These are phyloP conservation scores for Sisymbrium irio DNA, from an alignment of 345 rosid genomes.

Conservation along the genomic window DNA sequence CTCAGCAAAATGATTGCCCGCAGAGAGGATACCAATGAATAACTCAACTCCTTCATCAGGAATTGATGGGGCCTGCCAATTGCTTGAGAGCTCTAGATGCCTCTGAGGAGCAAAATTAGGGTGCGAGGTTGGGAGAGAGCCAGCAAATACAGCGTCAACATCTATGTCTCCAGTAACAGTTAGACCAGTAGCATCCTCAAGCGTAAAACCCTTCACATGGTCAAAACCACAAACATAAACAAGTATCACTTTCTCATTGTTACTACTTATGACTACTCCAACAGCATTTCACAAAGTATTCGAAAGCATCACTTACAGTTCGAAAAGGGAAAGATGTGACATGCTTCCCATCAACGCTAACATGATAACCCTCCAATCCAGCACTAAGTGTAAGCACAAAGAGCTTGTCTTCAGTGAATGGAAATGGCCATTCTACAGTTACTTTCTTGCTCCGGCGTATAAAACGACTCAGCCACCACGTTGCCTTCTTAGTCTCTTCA, in stretches of 20 bases:
- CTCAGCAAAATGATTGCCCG: constrained; percentile 71
- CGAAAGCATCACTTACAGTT: constrained; percentile 48
- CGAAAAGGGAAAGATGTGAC: constrained; percentile 70
- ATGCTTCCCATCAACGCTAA: constrained; percentile 75
- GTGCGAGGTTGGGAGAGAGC: constrained; percentile 61
- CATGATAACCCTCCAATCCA: constrained; percentile 78
- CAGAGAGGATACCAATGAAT: constrained; percentile 73
- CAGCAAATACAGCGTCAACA: constrained; percentile 60
- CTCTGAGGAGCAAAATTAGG: constrained; percentile 69
- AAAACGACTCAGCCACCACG: constrained; percentile 67
- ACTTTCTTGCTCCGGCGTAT: constrained; percentile 57
- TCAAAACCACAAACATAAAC: constrained; percentile 13
- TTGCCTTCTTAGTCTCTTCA: constrained; percentile 51
- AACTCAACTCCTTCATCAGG: constrained; percentile 49
- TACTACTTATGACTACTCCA: background rate
- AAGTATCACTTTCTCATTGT: constrained; percentile 19
- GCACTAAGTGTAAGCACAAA: constrained; percentile 71
- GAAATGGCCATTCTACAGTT: constrained; percentile 67
- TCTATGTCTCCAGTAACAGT: constrained; percentile 61
- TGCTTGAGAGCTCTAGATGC: constrained; percentile 59
- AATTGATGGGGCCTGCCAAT: constrained; percentile 63
- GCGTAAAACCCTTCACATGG: constrained; percentile 58
- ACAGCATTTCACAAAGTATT: background rate
- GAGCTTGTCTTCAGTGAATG: constrained; percentile 58
- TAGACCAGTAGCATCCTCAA: constrained; percentile 83